Conservation (phyloP, 176 grass and related monocot species). For the Paspalum vaginatum region DNA sequence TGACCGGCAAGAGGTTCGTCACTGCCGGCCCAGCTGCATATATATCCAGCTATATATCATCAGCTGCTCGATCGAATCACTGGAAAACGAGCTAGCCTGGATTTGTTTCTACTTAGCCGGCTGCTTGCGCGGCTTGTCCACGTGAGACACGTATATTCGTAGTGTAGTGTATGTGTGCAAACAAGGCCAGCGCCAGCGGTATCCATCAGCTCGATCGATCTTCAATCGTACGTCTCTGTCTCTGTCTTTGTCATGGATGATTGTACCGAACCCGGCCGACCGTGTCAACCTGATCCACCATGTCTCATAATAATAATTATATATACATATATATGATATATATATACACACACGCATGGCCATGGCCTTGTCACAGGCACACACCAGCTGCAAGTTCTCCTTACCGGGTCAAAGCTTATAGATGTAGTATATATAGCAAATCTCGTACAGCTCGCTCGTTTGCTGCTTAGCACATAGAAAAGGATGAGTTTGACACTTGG, state of each 20-base stretch:
- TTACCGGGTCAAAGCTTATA: conserved; percentile 38
- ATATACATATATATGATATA: background rate
- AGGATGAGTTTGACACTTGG: conserved; percentile 46
- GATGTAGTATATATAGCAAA: background rate
- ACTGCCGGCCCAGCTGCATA: background rate
- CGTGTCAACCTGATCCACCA: conserved; percentile 44
- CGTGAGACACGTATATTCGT: background rate
- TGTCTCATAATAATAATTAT: background rate
- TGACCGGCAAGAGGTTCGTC: background rate
- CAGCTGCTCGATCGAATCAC: background rate
- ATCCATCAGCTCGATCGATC: conserved; percentile 22
- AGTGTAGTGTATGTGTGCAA: background rate
- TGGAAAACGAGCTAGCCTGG: background rate
- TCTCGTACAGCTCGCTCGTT: background rate
- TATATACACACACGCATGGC: background rate
- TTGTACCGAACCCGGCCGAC: background rate
- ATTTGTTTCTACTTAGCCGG: background rate
- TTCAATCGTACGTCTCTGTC: too few relatives aligned
- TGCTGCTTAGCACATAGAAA: conserved; percentile 10
- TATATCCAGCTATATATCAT: too few relatives aligned
- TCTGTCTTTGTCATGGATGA: conserved; percentile 13
- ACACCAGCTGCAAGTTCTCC: background rate
- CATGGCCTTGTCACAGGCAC: conserved; percentile 13
- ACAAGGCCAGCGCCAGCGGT: conserved; percentile 1
- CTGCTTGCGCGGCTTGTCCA: background rate